A percentile compares a stretch with the other conserved stretches of the same genome.
These are phyloP conservation scores for Zoysia matrella DNA, from an alignment of 202 grass and related monocot genomes.

Conservation along the genomic window DNA sequence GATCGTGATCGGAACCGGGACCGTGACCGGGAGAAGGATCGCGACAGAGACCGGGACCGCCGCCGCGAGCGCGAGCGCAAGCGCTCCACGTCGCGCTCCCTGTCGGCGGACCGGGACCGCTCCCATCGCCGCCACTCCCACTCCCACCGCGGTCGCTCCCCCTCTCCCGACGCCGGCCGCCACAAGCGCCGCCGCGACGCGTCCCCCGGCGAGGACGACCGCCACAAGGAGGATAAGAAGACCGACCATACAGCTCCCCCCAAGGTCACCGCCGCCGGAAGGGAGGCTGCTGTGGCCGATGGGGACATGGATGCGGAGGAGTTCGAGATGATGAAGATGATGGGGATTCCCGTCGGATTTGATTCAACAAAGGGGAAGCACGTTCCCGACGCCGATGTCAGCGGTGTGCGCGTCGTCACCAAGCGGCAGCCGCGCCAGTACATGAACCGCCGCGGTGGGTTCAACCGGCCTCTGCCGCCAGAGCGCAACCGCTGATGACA, in stretches of 20 bases:
- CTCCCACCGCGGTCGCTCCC: constrained; percentile 45
- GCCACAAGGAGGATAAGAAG: constrained; percentile 49
- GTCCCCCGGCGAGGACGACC: constrained; percentile 40
- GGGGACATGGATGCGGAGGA: constrained; percentile 66
- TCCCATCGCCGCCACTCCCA: constrained; percentile 51
- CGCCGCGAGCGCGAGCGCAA: constrained; percentile 23
- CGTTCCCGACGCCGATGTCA: constrained; percentile 78
- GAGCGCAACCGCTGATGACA: constrained; percentile 75
- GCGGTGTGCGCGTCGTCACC: constrained; percentile 75
- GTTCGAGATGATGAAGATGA: constrained; percentile 93
- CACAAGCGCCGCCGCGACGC: constrained; percentile 66
- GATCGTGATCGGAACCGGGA: constrained; percentile 29
- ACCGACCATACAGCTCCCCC: constrained; percentile 27
- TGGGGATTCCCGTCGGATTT: constrained; percentile 94
- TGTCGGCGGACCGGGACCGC: constrained; percentile 58
- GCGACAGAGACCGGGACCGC: constrained; percentile 55
- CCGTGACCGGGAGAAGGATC: constrained; percentile 44
- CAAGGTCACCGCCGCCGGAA: not conserved
- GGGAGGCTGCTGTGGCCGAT: constrained; percentile 23
- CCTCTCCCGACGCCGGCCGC: constrained; percentile 50
- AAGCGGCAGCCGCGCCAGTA: constrained; percentile 99
- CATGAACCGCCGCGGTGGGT: constrained; percentile 96
- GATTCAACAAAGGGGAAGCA: constrained; percentile 94
- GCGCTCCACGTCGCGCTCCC: constrained; percentile 56
- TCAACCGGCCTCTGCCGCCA: constrained; percentile 81